These are phyloP conservation scores for Carex pumila DNA, from an alignment of 176 grass and related monocot genomes.

Conservation along the genomic window DNA sequence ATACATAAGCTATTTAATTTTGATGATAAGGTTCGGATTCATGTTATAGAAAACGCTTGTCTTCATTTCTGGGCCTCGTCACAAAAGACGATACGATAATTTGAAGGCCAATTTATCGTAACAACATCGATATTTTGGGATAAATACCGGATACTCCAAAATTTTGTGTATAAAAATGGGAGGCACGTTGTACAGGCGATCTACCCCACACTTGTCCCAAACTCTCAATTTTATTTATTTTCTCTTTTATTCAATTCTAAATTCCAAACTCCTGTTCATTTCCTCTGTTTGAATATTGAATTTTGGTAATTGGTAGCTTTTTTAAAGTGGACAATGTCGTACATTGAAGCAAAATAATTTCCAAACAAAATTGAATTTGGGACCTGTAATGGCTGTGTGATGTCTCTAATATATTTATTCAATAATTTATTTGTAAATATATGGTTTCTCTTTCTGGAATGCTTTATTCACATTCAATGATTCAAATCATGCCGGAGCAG, in stretches of 20 bases:
- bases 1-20: too few species aligned
- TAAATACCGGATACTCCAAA: not conserved
- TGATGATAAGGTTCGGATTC: too few species aligned
- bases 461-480: too few species aligned
- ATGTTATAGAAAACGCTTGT: not conserved
- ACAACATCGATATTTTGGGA: not conserved
- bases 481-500: not conserved
- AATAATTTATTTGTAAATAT: not conserved
- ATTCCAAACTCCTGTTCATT: not conserved
- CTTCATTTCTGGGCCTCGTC: not conserved
- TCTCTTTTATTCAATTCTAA: not conserved
- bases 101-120: not conserved
- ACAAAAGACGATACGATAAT: not conserved
- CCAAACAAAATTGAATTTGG: not conserved
- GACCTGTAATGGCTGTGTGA: not conserved
- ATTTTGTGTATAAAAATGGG: not conserved
- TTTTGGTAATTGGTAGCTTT: not conserved
- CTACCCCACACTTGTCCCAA: conserved; percentile 13
- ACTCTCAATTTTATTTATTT: not conserved
- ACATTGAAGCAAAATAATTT: conserved; percentile 13
- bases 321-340: not conserved
- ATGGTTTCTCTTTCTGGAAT: too few species aligned
- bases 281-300: conserved; percentile 6
- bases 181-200: not conserved
- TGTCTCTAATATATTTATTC: not conserved